These are phyloP conservation scores for Rhytidiadelphus loreus DNA, from an alignment of 225 moss, liverwort and hornwort genomes.

Conservation along the genomic window DNA sequence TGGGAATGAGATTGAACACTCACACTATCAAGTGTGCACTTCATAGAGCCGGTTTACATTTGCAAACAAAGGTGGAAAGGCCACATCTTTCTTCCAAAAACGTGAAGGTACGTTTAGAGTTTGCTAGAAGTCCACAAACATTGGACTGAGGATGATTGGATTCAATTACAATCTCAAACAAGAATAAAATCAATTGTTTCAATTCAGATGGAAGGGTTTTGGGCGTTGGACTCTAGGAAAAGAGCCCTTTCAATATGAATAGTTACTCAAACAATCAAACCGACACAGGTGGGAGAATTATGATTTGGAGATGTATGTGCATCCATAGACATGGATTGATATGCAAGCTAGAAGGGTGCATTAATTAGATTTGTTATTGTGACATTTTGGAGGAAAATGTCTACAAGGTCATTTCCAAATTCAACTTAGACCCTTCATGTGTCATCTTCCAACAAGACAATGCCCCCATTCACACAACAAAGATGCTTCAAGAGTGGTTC, in stretches of 20 bases:
- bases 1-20: too few relatives aligned
- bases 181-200: too few relatives aligned
- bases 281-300: not conserved
- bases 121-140: not conserved
- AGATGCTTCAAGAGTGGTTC: not conserved
- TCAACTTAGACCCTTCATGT: accelerated
- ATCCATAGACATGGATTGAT: not conserved
- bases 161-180: too few relatives aligned
- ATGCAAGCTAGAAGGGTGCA: accelerated
- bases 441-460: not conserved
- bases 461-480: not conserved
- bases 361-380: not conserved
- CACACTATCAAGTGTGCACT: accelerated
- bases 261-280: not conserved
- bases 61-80: accelerated
- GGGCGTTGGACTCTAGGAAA: too few relatives aligned
- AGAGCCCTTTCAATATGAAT: too few relatives aligned
- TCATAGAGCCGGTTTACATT: accelerated
- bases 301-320: not conserved
- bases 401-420: not conserved
- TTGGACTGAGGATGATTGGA: too few relatives aligned
- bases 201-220: too few relatives aligned
- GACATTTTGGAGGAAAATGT: not conserved
- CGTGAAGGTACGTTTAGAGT: not conserved
- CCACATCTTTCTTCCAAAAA: not conserved